A percentile compares a stretch with the other conserved stretches of the same genome.
Conservation (phyloP, 164 flowering plant species). For the Amborella trichopoda region DNA sequence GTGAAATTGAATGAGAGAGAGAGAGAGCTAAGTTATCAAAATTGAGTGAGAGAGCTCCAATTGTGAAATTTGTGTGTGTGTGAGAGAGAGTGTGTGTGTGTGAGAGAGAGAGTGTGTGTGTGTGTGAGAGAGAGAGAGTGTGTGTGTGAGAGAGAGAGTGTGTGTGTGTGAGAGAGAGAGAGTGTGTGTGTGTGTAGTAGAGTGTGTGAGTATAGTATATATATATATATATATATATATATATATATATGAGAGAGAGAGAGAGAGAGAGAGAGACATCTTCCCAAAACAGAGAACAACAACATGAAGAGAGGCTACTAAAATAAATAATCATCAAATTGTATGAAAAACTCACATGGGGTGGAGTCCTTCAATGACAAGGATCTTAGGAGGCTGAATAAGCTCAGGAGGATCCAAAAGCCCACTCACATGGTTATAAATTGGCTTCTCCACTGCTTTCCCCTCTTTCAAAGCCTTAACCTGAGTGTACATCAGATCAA, state of each 20-base stretch:
- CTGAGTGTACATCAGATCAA: constrained; percentile 95
- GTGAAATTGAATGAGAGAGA: no score
- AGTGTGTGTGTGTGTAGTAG: no score
- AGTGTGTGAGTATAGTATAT: no score
- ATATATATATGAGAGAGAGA: neutral
- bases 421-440: constrained; percentile 87
- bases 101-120: no score
- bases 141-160: no score
- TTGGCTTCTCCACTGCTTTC: constrained; percentile 73
- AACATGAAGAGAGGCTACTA: neutral
- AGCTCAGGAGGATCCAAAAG: constrained; percentile 89
- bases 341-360: constrained; percentile 78
- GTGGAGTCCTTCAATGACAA: constrained; percentile 92
- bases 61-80: no score
- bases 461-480: constrained; percentile 85
- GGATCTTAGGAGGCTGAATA: constrained; percentile 85
- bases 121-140: no score
- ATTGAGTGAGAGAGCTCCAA: no score
- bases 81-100: no score
- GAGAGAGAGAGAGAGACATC: neutral
- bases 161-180: no score
- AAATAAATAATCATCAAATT: no score
- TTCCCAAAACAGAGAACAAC: neutral
- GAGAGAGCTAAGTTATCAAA: no score
- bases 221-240: neutral